phyloP scores from a whole-genome alignment of 257 asterid species.

The Cinchona pubescens region DNA sequence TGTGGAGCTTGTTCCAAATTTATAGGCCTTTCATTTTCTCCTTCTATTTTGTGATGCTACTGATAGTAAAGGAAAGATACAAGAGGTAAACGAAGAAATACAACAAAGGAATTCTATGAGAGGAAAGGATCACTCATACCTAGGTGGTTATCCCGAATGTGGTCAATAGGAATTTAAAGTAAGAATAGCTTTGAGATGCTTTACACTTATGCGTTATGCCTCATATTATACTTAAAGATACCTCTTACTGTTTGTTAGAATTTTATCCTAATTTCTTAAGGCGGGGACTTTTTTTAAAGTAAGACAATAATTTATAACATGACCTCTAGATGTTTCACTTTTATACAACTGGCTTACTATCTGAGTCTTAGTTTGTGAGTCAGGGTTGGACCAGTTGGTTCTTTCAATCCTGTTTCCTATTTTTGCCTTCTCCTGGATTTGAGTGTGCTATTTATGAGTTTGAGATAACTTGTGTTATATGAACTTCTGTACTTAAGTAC shows the following conservation, averaged over 20 bases:
- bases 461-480: background rate
- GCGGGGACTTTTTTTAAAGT: background rate
- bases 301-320: background rate
- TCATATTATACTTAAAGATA: background rate
- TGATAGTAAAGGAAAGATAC: background rate
- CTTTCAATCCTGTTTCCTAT: background rate
- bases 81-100: background rate
- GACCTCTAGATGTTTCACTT: background rate
- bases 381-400: no score
- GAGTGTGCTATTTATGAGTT: background rate
- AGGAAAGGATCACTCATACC: background rate
- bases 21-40: background rate
- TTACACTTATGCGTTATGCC: background rate
- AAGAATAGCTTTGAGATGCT: background rate
- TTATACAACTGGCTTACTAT: background rate
- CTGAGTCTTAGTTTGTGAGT: no score
- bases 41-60: background rate
- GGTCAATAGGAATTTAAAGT: background rate
- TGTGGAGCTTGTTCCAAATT: background rate
- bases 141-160: background rate
- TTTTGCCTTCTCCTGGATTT: background rate
- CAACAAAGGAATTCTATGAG: background rate
- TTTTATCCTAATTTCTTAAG: background rate
- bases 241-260: background rate
- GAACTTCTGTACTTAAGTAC: background rate